Percentiles rank a stretch among this genome's conserved stretches.
These are phyloP conservation scores for Jatropha multifida DNA, from an alignment of 441 rosid genomes.

Conservation along the genomic window DNA sequence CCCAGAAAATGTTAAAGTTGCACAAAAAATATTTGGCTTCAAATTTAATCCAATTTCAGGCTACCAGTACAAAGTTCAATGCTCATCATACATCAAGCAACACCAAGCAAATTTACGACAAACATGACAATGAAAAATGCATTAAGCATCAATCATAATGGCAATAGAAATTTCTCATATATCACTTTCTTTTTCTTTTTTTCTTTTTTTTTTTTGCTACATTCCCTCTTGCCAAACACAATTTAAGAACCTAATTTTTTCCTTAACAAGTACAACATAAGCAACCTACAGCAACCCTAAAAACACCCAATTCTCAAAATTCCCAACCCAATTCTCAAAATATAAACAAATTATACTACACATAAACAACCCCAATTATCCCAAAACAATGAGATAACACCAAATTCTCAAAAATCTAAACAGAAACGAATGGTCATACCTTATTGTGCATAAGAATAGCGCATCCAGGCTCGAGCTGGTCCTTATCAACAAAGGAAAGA, in stretches of 20 bases:
- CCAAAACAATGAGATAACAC: too few species aligned
- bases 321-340: not conserved
- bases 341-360: not conserved
- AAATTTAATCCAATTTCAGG: not conserved
- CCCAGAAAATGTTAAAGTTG: not conserved
- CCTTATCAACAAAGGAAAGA: constrained; percentile 75
- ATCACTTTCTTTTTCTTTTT: too few species aligned
- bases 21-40: not conserved
- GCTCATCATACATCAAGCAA: not conserved
- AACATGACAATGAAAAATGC: not conserved
- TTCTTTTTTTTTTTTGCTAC: too few species aligned
- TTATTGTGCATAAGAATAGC: constrained; percentile 91
- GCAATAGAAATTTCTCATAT: too few species aligned
- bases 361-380: too few species aligned
- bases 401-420: not conserved
- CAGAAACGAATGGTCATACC: constrained; percentile 33
- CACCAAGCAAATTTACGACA: not conserved
- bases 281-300: too few species aligned
- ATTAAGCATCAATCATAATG: not conserved
- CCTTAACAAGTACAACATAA: too few species aligned
- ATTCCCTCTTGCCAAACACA: too few species aligned
- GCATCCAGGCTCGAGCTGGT: constrained; percentile 88
- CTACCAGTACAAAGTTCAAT: not conserved
- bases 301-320: not conserved
- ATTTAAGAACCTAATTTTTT: too few species aligned